Evolutionary conservation across 2,329 filamentous ascomycete species (phyloP).

Genomic region (Nothopassalora personata): DNA sequence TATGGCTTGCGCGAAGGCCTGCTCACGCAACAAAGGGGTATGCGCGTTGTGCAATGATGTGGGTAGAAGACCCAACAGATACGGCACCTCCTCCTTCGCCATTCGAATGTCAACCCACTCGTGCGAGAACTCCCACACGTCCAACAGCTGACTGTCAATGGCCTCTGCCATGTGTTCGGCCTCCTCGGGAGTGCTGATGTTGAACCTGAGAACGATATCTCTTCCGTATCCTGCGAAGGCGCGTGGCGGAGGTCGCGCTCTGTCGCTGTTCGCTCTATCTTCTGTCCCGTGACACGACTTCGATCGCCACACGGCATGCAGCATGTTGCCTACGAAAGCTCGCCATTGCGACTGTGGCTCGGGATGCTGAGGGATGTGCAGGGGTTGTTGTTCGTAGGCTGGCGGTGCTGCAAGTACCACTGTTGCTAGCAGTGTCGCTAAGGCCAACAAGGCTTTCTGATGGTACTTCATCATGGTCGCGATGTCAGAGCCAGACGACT

Average conservation of each 20-base stretch:
- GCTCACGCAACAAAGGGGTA: constrained; percentile 70
- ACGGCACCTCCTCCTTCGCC: constrained; percentile 68
- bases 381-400: constrained; percentile 8
- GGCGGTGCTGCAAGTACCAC: constrained; percentile 15
- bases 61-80: constrained; percentile 73
- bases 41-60: constrained; percentile 65
- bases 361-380: constrained; percentile 3
- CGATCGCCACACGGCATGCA: constrained; percentile 11
- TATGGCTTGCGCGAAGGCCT: constrained; percentile 63
- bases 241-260: constrained; percentile 17
- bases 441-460: constrained; percentile 5
- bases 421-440: constrained; percentile 11
- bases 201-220: constrained; percentile 87
- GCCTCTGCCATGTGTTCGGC: constrained; percentile 67
- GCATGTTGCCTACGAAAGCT: constrained; percentile 9
- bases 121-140: constrained; percentile 81
- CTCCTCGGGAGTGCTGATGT: constrained; percentile 63
- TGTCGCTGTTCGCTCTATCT: background rate
- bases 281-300: background rate
- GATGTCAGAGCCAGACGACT: background rate
- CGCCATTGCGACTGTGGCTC: constrained; percentile 14
- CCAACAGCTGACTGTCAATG: constrained; percentile 69
- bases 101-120: constrained; percentile 82
- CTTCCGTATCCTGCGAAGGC: constrained; percentile 55
- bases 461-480: constrained; percentile 9